Evolutionary conservation across 768 basidiomycete genomes (phyloP).

Genomic region (Leccinum truebloodii): DNA sequence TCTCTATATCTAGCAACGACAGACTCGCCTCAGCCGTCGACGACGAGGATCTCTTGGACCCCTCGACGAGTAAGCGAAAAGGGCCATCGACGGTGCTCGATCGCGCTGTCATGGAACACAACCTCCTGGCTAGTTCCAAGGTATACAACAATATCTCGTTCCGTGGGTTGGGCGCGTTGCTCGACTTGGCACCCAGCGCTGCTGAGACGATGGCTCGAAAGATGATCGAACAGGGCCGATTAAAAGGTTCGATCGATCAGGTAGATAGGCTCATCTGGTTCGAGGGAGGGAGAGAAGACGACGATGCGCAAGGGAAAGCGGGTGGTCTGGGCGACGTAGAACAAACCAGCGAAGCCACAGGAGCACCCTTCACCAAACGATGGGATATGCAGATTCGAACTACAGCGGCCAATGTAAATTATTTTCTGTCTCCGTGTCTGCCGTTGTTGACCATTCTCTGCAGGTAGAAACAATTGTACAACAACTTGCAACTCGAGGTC

Average conservation of each 20-base stretch:
- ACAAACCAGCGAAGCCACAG: constrained; percentile 85
- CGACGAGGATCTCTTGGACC: constrained; percentile 54
- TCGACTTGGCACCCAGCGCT: constrained; percentile 87
- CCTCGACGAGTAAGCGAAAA: constrained; percentile 70
- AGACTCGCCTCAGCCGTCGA: constrained; percentile 68
- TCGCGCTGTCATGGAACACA: constrained; percentile 98
- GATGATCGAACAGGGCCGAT: constrained; percentile 97
- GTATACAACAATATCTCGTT: constrained; percentile 99
- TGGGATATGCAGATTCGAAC: constrained; percentile 95
- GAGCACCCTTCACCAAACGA: constrained; percentile 86
- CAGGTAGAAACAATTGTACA: constrained; percentile 90
- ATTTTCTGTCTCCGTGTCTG: constrained; percentile 19
- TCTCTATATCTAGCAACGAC: constrained; percentile 82
- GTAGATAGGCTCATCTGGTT: constrained; percentile 95
- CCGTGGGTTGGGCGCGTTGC: constrained; percentile 83
- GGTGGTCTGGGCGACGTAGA: constrained; percentile 89
- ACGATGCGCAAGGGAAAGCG: constrained; percentile 91
- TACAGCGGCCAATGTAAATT: constrained; percentile 76
- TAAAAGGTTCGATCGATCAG: constrained; percentile 94
- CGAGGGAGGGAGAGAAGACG: constrained; percentile 82
- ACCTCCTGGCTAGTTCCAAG: constrained; percentile 92
- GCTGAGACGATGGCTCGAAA: constrained; percentile 97
- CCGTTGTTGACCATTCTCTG: constrained; percentile 2
- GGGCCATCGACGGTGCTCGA: constrained; percentile 96
- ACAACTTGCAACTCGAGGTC: constrained; percentile 68